Base-by-base conservation (phyloP, 768 basidiomycete genomes). In the Mycena filopes region DNA sequence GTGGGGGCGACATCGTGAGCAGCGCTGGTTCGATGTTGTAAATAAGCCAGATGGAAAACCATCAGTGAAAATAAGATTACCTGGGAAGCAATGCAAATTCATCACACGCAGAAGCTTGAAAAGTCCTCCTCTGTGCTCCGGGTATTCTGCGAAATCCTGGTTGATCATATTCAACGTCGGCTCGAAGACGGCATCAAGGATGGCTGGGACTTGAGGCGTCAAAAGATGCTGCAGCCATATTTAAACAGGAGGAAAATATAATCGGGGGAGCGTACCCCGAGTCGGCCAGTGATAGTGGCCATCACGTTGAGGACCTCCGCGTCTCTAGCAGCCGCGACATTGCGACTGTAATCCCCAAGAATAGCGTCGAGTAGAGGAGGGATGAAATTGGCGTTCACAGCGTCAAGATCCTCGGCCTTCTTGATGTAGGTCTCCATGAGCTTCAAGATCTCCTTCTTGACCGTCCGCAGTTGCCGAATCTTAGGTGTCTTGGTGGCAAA, bases 151-250 rank as follows among this genome's bases (percentile, higher is more conserved):
- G 70, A 99, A 97, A 82, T 99, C 97, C 84, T 98, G 94, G 78
- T 98, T 99, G 77, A 99, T 99, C 98, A 99, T 99, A 72, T 89
- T 91, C 63, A 99, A 81, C 5, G 98, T 99, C 46, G 94, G 93
- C 77, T 98, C 96, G 74, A 99, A 99, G 50, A 99, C 94, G 12
- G 97, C 96, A 72, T 99, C 97, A 53, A 99, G 85, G 63, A 98
- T 93, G 11, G 97, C 92, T 3, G 94, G 93, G 20, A 99, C 92
- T 87, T 98, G 96, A 7, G 95, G 93, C 12, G 93, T 97, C 57
- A 98, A 85, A 45, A 96, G 84, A 25, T 85, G 79, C 96, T 99
- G 71, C 20, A 55, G 57, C 59, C 63, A 45, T 40, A 49, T 50
- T 58, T 21, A 40, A 50, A 26, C 46, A 36, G 51, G 21, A 43